Base-by-base conservation (phyloP, 2,329 filamentous ascomycete species). In the Exophiala sp. region DNA sequence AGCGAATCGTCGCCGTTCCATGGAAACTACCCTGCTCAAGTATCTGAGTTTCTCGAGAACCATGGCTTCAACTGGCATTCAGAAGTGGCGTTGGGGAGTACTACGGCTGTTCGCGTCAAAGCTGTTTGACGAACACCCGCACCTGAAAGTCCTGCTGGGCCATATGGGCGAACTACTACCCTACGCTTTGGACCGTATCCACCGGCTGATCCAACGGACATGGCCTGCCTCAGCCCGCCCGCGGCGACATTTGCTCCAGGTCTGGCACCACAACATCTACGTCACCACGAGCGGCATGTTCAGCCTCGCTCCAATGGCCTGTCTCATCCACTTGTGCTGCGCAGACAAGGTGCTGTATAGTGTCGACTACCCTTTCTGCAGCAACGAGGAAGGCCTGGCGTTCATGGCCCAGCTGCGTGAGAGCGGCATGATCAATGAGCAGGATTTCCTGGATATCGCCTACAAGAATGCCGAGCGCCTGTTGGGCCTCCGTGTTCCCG, bases 211-310 rank as follows among this genome's bases (percentile, higher is more conserved):
- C 37, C 50, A 57, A 29, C 30, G 24, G 29, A 53, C 50, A 3
- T 52, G 50, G 50, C 45, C 54, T 1, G 65, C 69, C 0, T 30
- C 44, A 11, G 43, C 45, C 8, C 46, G 41, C 13, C 54, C 54
- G 1, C 23, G 34, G 24, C 47, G 54, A 6, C 54, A 57, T 27
- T 73, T 81, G 40, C 59, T 64, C 11, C 66, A 76, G 10, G 75
- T 80, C 1, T 82, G 74, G 70, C 69, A 74, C 40, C 64, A 71
- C 50, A 82, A 82, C 50, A 64, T 81, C 9, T 81, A 75, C 72
- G 62, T 82, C 21, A 80, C 78, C 1, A 80, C 77, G 1, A 75
- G 71, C 45, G 78, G 78, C 2, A 71, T 74, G 48, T 79, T 74
- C 62, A 71, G 71, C 22, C 52, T 80, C 14, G 68, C 65, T 46